Evolutionary conservation across 768 basidiomycete genomes (phyloP), one percentile per base, ranked within the genome.

Genomic region (Boletus tylopilopsis): DNA sequence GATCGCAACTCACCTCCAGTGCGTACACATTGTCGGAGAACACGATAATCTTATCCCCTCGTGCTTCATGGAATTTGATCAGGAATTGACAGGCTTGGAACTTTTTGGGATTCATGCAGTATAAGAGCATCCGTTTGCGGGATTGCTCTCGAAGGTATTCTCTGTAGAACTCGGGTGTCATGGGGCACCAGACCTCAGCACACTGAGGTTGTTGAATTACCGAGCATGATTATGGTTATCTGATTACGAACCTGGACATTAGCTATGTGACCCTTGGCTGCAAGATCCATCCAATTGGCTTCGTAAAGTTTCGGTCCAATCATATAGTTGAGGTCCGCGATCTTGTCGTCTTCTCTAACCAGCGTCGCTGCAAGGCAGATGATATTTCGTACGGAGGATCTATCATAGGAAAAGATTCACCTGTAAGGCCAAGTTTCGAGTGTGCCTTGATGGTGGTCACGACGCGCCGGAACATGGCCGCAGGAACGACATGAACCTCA

Each of bases 251-350:
- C 94, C 84, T 98, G 94, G n/a, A 99, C 96, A 63, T 96, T 98
- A 7, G 96, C 96, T 63, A 99, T 99, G 68, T 99, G 96, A 2
- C 96, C 96, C 70, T 98, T 98, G 53, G 92, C 93, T 45, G 96
- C 96, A 58, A 99, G 82, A 69, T 99, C 96, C 95, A 99, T 98
- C 96, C 96, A 99, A 66, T 99, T 99, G 5, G 96, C 96, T 71
- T 99, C 96, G 64, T 99, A 99, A 25, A 99, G 78, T 70, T 99
- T 99, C 10, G 96, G 96, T 7, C 96, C 96, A 67, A 99, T 98
- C 85, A 98, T 90, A 64, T 98, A 99, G 65, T 98, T 98, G 49
- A 99, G 75, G 71, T 99, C 96, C 15, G 88, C 87, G 62, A 99
- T 98, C 73, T 97, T 97, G 68, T 99, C 96, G 63, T 99, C 96